Evolutionary conservation across 163 green algal species (phyloP).

Genomic region (Scenedesmus sp.): DNA sequence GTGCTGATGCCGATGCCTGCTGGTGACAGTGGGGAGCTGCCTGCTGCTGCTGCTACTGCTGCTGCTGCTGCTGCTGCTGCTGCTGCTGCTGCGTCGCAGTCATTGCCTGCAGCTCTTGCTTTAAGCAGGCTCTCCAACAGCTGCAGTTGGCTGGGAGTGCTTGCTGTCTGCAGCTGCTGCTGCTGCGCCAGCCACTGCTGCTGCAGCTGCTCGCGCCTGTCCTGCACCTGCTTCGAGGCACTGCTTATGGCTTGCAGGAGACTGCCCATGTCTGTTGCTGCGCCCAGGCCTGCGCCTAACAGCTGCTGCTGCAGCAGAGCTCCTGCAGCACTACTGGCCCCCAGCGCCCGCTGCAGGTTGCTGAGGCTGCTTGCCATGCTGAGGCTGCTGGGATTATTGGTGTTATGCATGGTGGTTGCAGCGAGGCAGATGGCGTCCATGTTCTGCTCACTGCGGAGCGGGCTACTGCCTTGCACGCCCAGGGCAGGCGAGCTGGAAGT

Average conservation of each 20-base stretch:
- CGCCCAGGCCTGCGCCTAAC: neutral
- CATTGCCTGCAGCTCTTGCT: neutral
- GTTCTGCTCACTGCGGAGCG: neutral
- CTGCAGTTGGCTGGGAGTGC: neutral
- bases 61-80: neutral
- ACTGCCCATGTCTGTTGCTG: neutral
- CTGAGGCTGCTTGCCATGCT: neutral
- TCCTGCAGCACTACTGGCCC: neutral
- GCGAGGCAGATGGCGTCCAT: neutral
- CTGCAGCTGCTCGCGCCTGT: constrained; percentile 18
- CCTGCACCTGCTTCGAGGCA: neutral
- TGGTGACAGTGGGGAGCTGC: neutral
- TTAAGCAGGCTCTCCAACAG: neutral
- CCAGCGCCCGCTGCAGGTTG: neutral
- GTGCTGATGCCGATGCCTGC: neutral
- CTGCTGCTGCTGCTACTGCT: neutral
- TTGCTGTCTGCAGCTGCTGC: neutral
- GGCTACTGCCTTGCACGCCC: neutral
- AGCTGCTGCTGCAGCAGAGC: neutral
- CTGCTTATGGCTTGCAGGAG: constrained; percentile 13
- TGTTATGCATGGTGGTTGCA: neutral
- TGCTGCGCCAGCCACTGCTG: constrained; percentile 6
- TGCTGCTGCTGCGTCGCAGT: neutral
- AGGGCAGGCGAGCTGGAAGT: neutral
- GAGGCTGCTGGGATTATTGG: neutral